These are phyloP conservation scores for Lolium multiflorum DNA, from an alignment of 176 grass and related monocot genomes.

Conservation along the genomic window DNA sequence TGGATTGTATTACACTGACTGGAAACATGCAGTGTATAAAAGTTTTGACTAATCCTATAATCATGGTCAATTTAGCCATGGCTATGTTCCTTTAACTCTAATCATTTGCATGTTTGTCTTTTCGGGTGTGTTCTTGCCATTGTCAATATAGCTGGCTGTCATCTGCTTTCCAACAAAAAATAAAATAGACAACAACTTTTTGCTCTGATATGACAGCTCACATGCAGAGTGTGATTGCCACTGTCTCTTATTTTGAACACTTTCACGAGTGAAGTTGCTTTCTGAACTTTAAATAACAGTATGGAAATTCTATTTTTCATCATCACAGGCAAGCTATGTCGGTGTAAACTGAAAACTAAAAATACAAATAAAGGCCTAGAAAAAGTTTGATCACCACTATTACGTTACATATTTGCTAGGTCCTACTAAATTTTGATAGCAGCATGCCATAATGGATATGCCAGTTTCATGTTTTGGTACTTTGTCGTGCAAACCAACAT, in stretches of 20 bases:
- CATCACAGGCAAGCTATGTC: constrained; percentile 8
- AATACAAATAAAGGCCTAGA: neutral
- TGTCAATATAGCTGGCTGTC: neutral
- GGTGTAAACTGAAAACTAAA: neutral
- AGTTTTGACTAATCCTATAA: neutral
- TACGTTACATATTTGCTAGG: neutral
- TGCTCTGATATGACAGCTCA: neutral
- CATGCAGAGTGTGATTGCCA: neutral
- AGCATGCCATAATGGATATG: neutral
- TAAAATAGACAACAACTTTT: neutral
- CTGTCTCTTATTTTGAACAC: neutral
- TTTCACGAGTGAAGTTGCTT: neutral
- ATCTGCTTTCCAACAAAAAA: constrained; percentile 17
- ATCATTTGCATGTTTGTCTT: neutral
- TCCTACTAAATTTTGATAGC: neutral
- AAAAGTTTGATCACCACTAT: constrained; percentile 19
- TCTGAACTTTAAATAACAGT: neutral
- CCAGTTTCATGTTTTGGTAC: neutral
- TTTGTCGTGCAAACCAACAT: neutral
- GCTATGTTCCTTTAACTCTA: constrained; percentile 10
- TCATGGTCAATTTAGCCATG: neutral
- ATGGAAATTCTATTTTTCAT: neutral
- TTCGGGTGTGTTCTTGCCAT: neutral
- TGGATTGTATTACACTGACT: neutral
- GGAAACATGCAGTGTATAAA: neutral